Percentiles rank a stretch among this genome's conserved stretches.
phyloP scores from a whole-genome alignment of 2,329 filamentous ascomycete species.

The Colletotrichum sp. region DNA sequence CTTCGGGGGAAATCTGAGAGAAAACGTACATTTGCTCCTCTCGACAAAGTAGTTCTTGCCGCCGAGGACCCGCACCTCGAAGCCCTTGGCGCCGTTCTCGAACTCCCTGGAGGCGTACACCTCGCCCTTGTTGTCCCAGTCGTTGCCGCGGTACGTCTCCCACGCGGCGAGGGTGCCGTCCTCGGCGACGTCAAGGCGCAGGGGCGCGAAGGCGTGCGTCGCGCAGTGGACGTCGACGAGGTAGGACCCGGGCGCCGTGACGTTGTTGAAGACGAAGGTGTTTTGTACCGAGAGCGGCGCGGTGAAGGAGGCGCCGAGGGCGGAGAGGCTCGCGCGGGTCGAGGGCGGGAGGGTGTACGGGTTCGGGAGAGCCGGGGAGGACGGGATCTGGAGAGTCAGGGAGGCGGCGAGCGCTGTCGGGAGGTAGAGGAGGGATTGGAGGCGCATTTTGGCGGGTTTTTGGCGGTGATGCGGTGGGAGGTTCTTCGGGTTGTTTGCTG shows the following conservation, averaged over 20 bases:
- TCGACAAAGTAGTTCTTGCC: slow-evolving; percentile 79
- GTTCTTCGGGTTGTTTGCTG: neutral
- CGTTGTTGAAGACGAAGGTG: slow-evolving; percentile 77
- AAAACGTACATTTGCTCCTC: slow-evolving; percentile 73
- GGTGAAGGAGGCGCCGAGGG: slow-evolving; percentile 42
- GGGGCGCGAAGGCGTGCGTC: slow-evolving; percentile 77
- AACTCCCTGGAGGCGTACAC: slow-evolving; percentile 36
- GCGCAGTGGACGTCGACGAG: slow-evolving; percentile 80
- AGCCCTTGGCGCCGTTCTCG: slow-evolving; percentile 34
- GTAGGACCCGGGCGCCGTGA: slow-evolving; percentile 73
- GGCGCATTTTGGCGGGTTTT: slow-evolving; percentile 35
- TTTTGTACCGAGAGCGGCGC: slow-evolving; percentile 72
- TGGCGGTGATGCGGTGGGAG: neutral
- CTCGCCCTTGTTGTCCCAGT: slow-evolving; percentile 87
- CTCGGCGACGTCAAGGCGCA: slow-evolving; percentile 75
- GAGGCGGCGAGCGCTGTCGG: slow-evolving; percentile 40
- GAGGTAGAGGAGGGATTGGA: slow-evolving; percentile 38
- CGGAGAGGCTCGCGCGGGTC: slow-evolving; percentile 66
- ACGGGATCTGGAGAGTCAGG: slow-evolving; percentile 50
- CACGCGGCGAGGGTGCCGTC: slow-evolving; percentile 65
- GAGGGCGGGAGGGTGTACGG: slow-evolving; percentile 64
- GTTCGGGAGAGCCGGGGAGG: slow-evolving; percentile 45
- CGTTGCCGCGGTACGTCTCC: slow-evolving; percentile 88
- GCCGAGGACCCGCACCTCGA: slow-evolving; percentile 68
- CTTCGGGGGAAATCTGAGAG: neutral